Conservation (phyloP, 495 filamentous ascomycete genomes). For the Lichenothelia convexa region DNA sequence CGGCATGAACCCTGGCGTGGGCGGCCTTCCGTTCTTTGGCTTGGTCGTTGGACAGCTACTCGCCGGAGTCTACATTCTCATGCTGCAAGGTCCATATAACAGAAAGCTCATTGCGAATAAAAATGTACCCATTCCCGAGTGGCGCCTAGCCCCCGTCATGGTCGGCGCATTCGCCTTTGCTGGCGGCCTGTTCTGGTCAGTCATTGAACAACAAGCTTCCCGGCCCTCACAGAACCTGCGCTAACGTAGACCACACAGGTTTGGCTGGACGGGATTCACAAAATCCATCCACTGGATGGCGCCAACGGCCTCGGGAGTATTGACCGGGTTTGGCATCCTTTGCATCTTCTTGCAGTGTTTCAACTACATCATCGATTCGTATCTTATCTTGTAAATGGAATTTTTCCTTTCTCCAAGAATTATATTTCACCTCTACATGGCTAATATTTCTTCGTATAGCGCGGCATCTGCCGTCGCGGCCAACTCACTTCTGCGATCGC, state of each 20-base stretch:
- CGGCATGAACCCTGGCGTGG: slow-evolving; percentile 43
- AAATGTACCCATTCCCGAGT: slow-evolving; percentile 61
- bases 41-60: slow-evolving; percentile 56
- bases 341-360: slow-evolving; percentile 70
- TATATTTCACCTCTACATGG: neutral
- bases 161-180: slow-evolving; percentile 60
- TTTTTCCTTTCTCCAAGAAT: neutral
- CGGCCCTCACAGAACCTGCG: no score
- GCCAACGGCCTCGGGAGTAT: slow-evolving; percentile 51
- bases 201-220: no score
- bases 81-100: slow-evolving; percentile 46
- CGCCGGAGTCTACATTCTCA: slow-evolving; percentile 44
- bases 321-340: slow-evolving; percentile 46
- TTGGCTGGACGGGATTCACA: slow-evolving; percentile 59
- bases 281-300: slow-evolving; percentile 61
- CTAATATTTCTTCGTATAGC: slow-evolving; percentile 4
- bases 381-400: slow-evolving; percentile 57
- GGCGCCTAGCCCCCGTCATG: slow-evolving; percentile 68
- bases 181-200: slow-evolving; percentile 57
- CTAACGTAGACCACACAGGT: no score
- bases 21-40: slow-evolving; percentile 65
- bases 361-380: slow-evolving; percentile 78
- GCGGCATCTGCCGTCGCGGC: slow-evolving; percentile 77
- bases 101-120: slow-evolving; percentile 41
- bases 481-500: slow-evolving; percentile 71